phyloP scores from a whole-genome alignment of 2,329 filamentous ascomycete genomes.

The Colletotrichum sp. region DNA sequence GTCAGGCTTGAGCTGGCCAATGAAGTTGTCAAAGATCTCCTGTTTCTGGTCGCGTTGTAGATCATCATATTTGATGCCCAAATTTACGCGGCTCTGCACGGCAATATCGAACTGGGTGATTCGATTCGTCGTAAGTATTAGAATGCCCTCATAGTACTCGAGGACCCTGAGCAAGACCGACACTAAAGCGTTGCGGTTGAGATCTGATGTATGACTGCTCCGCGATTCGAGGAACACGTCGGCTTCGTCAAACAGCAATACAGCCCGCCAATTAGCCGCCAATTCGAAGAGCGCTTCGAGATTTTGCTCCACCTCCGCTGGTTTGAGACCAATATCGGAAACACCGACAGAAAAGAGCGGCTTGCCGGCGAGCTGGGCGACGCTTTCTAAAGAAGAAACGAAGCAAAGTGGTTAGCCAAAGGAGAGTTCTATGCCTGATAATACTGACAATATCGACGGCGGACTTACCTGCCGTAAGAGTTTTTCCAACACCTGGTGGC shows the following conservation, averaged over 20 bases:
- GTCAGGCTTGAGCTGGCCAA: conserved; percentile 10
- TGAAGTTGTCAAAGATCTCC: conserved; percentile 3
- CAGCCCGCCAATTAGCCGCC: conserved; percentile 73
- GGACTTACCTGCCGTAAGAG: conserved; percentile 49
- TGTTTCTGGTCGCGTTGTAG: conserved; percentile 73
- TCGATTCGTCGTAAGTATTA: conserved; percentile 41
- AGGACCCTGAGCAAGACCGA: conserved; percentile 37
- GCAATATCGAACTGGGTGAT: conserved; percentile 39
- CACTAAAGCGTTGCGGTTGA: conserved; percentile 77
- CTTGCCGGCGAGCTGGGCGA: conserved; percentile 51
- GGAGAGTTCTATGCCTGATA: conserved; percentile 49
- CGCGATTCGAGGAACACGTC: conserved; percentile 77
- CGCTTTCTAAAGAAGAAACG: conserved; percentile 48
- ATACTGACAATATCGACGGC: conserved; percentile 26
- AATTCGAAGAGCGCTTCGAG: conserved; percentile 63
- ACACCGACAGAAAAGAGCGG: conserved; percentile 60
- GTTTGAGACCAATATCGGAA: conserved; percentile 73
- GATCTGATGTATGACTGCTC: conserved; percentile 79
- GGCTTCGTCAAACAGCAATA: conserved; percentile 81
- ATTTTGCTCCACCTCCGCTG: conserved; percentile 66
- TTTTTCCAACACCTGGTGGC: conserved; percentile 54
- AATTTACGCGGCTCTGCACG: conserved; percentile 79
- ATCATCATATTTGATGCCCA: conserved; percentile 80
- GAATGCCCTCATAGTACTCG: conserved; percentile 40
- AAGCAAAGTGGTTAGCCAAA: conserved; percentile 47